Percentiles rank a stretch among this genome's conserved stretches.
phyloP scores from a whole-genome alignment of 2,329 filamentous ascomycete genomes.

The Metarhizium robertsii region DNA sequence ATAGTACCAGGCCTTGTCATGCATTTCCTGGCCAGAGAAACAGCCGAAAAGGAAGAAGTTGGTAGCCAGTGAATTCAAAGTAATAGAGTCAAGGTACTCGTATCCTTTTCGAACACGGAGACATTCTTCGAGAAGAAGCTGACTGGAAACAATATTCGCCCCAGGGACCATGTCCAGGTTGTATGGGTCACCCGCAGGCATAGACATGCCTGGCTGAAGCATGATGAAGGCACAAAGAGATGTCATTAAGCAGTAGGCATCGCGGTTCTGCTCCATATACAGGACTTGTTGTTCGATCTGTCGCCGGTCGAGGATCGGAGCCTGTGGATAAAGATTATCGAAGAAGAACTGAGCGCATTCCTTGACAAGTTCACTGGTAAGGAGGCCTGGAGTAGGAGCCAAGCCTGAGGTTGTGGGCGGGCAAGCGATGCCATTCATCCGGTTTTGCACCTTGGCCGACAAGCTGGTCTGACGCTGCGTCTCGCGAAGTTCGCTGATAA shows the following conservation, averaged over 20 bases:
- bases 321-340: constrained; percentile 52
- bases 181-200: constrained; percentile 47
- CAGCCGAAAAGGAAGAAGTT: constrained; percentile 72
- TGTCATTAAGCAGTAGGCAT: constrained; percentile 55
- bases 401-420: constrained; percentile 37
- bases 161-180: constrained; percentile 47
- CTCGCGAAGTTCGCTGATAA: constrained; percentile 64
- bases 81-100: constrained; percentile 49
- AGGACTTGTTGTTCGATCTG: constrained; percentile 48
- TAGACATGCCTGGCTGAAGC: constrained; percentile 58
- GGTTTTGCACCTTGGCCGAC: constrained; percentile 50
- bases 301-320: constrained; percentile 52
- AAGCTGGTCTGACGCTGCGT: constrained; percentile 58
- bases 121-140: constrained; percentile 58
- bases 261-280: constrained; percentile 52
- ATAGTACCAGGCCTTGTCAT: constrained; percentile 72
- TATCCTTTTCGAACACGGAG: constrained; percentile 54
- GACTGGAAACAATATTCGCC: constrained; percentile 53
- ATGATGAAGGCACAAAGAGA: constrained; percentile 60
- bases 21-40: constrained; percentile 61
- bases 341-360: constrained; percentile 62
- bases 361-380: constrained; percentile 55
- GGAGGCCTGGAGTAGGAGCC: constrained; percentile 48
- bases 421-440: constrained; percentile 45
- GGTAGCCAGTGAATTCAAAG: constrained; percentile 53